Base-by-base conservation (phyloP, 2,329 filamentous ascomycete genomes). In the Diaporthe sp. region DNA sequence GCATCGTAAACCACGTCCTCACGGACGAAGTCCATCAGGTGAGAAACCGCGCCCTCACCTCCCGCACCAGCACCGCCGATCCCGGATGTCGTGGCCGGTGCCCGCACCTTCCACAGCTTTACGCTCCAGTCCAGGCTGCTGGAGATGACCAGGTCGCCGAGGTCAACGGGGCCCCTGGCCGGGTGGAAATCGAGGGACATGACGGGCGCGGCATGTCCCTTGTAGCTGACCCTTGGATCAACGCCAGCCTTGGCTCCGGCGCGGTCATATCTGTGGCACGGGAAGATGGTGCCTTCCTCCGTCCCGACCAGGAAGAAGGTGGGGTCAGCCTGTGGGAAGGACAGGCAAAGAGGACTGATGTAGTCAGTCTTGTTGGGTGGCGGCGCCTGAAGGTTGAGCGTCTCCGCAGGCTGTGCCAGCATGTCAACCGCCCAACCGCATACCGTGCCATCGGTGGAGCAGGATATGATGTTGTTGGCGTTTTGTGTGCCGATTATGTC, bases 371-470 rank as follows among this genome's bases (percentile, higher is more conserved):
- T 96, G 78, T 94, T 93, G 7, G 96, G 95, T 22, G 92, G 92
- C 4, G 96, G 96, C 3, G 95, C 94, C 75, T 92, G 93, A 17
- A 99, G 89, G 80, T 97, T 95, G 55, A 99, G 91, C 72, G 95
- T 93, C 86, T 99, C 97, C 84, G 98, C 96, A 0, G 97, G 97
- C 83, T 98, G 95, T 1, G 96, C 95, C 76, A 99, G 94, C 91
- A 99, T 98, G 83, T 99, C 97, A 77, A 98, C 95, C 72, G 94
- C 96, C 97, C 97, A 99, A 64, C 96, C 95, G 83, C 97, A 99
- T 55, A 98, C 95, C 13, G 97, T 95, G 72, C 97, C 97, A 81
- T 99, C 97, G 0, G 97, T 99, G 1, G 95, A 98, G 82, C 95
- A 96, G 45, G 96, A 98, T 79, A 99, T 94, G 82, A 99, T 98